Conservation (phyloP, 306 rosid genomes). For the Lathyrus aphaca region DNA sequence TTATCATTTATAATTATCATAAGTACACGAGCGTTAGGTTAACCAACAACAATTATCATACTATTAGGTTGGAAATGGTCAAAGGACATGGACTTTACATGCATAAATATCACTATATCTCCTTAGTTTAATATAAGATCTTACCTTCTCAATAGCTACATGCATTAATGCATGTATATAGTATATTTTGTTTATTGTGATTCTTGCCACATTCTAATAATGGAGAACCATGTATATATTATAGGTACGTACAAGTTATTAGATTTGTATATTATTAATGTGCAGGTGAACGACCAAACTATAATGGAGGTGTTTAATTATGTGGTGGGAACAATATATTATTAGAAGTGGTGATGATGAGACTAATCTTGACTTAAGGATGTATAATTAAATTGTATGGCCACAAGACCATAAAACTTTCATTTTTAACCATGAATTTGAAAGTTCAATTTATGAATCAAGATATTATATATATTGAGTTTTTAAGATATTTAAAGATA, state of each 20-base stretch:
- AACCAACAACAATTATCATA: constrained; percentile 33
- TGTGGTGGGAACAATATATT: constrained; percentile 28
- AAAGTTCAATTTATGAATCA: no score
- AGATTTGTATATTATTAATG: constrained; percentile 31
- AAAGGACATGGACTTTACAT: constrained; percentile 38
- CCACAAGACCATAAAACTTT: no score
- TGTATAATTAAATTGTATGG: not conserved
- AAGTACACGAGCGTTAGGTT: constrained; percentile 33
- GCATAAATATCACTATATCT: constrained; percentile 15
- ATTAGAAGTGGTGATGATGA: constrained; percentile 36
- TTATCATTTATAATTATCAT: constrained; percentile 6
- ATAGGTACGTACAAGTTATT: constrained; percentile 7
- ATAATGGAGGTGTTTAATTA: constrained; percentile 8
- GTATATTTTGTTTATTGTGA: not conserved
- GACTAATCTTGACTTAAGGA: constrained; percentile 6
- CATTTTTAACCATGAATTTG: no score
- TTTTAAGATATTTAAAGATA: no score
- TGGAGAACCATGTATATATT: constrained; percentile 33
- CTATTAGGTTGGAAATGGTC: constrained; percentile 40
- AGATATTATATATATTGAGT: no score
- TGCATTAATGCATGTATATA: not conserved
- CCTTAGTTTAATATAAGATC: constrained; percentile 19
- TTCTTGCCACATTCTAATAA: constrained; percentile 43
- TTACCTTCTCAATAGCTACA: constrained; percentile 26
- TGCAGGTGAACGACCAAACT: constrained; percentile 62